Evolutionary conservation across 371 early-diverging fungal genomes (phyloP), one percentile per base, ranked within the genome.

Genomic region (Mucor ambiguus): DNA sequence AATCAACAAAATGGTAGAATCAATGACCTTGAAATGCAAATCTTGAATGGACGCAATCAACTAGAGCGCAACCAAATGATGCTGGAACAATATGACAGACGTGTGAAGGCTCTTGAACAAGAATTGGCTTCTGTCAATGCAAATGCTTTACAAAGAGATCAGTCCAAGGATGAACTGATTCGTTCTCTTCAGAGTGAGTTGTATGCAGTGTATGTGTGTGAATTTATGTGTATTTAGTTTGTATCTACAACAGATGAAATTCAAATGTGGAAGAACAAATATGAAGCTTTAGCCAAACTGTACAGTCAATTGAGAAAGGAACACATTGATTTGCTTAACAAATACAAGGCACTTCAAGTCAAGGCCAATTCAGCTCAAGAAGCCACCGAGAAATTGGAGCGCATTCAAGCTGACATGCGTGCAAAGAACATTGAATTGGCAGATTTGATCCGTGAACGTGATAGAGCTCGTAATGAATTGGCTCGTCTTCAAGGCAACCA

Each of bases 221-320:
- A 5, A 29, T 20, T 29, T 8, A 33, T n/a, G 9, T n/a, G 20
- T 16, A 10, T 9, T 22, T 22, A 22, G 22, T 2, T 4, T 46
- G 10, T 24, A 4, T 46, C 28, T 58, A 2, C 30, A 48, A 22
- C 64, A 88, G 90, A 87, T 76, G 82, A 90, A 73, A 85, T 93
- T 30, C 87, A 89, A 63, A 89, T 92, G 77, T 94, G 93, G 92
- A 95, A 93, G 82, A 89, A 90, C 70, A 96, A 95, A 75, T 95
- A 95, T 68, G 95, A 95, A 70, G 92, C 93, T 10, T 76, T 96
- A 11, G 94, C 96, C n/a, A 95, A 94, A 69, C 80, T 97, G 32
- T 98, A 98, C 73, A 93, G 96, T 16, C 95, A 96, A 73, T 83
- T 98, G 52, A 90, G 98, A 61, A 95, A 96, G 74, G 97, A 97